Evolutionary conservation across 1,284 basidiomycete species (phyloP), one percentile per base, ranked within the genome.

Genomic region (Irpex sp.): DNA sequence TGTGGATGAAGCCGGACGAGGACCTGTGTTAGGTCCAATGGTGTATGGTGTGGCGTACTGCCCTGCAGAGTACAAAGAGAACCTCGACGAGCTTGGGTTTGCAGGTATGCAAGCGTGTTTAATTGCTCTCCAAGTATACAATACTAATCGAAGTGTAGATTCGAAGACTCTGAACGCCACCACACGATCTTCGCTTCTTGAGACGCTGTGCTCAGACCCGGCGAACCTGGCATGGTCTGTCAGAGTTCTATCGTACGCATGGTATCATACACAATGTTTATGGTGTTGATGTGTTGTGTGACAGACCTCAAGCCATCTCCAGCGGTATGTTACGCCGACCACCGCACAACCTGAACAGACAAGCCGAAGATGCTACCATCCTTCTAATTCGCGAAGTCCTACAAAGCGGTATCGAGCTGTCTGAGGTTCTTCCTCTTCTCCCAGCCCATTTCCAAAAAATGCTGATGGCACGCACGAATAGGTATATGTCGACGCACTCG

Each of bases 1-100:
- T 42, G 94, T 99, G 6, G 96, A 99, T 74, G 96, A 99, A 74
- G 96, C 96, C 0, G 96, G 96, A 1, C 82, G 96, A 62, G 96
- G 97, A 0, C 96, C 96, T 12, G 95, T 95, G 1, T 79, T 98
- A 0, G 95, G 94, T 57, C 96, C 96, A 0, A 84, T 98, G 66
- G 96, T 99, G 0, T 99, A 99, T 70, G 96, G 93, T 1, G 86
- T 96, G 23, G 94, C 96, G 0, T 98, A 94, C 73, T 98, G 96
- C 68, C 93, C 94, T 0, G 77, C 83, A 4, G 78, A 86, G 9
- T 98, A 93, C 75, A 82, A 88, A 67, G 84, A 89, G 7, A 75
- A 85, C 12, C 76, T 99, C 56, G 87, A 93, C 56, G 74, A 80
- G 5, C 81, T 98, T 3, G 96, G 96, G 0, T 99, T 98, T 73